Base-by-base conservation (phyloP, 352 stramenopile species). In the Phytopythium chamaehyphon region DNA sequence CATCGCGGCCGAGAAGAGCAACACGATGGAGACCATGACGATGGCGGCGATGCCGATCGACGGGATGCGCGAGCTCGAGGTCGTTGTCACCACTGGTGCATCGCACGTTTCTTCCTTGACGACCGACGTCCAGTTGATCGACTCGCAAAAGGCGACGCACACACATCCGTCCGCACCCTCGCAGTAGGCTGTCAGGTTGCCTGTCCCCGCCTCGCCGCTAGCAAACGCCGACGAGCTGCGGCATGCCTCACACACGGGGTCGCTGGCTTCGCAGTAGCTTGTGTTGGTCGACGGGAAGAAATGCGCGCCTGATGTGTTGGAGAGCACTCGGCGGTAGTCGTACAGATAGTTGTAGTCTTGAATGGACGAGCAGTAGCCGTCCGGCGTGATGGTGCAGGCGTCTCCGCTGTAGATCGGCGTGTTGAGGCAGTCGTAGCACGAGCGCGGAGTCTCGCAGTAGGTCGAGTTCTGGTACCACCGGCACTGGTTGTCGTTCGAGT, bases 381-480 rank as follows among this genome's bases (percentile, higher is more conserved):
- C 67, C 4, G 69, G 67, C 1, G 75, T 71, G 51, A 88, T 71
- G 38, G 70, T 77, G 51, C 73, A 88, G 39, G 66, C 71, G 46
- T 66, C 42, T 36, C 66, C 65, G 35, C 47, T 66, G 46, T 71
- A 73, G 2, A 76, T 46, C 35, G 40, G 51, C 48, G 65, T 64
- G 40, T 83, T 83, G 11, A 87, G 58, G 51, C 76, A 87, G 55
- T 87, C 76, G 39, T 70, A 82, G 54, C 76, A 87, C 16, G 66
- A 70, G 6, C 73, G 64, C 12, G 69, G 66, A 0, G 59, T 66
- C 40, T 67, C 53, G 44, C 64, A 86, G 44, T 59, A 64, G 6
- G 72, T 83, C 49, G 77, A 74, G 45, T 76, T 88, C 58, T 81
- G 69, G 50, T 81, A 80, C 76, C 76, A 87, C 61, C 69, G 74